phyloP scores from a whole-genome alignment of 768 basidiomycete genomes.

The Boletus huronensis region DNA sequence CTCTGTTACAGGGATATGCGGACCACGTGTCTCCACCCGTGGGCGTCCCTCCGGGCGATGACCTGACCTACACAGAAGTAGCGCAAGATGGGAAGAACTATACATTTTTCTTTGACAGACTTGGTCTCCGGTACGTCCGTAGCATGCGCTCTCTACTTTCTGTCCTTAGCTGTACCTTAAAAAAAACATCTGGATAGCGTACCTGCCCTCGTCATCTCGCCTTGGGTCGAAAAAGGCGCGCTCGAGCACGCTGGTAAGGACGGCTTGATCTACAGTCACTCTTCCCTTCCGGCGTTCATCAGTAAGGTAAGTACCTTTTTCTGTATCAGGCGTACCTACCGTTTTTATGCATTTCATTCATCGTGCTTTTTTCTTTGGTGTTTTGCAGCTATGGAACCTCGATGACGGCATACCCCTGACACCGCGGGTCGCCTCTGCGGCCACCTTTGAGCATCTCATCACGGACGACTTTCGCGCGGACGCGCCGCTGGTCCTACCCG shows the following conservation, averaged over 20 bases:
- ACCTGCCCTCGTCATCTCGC: slow-evolving; percentile 22
- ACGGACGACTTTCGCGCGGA: slow-evolving; percentile 21
- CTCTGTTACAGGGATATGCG: slow-evolving; percentile 18
- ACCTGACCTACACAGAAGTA: slow-evolving; percentile 21
- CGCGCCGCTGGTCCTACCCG: slow-evolving; percentile 11
- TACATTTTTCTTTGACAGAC: slow-evolving; percentile 23
- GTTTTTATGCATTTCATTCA: not conserved
- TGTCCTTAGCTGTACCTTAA: not conserved
- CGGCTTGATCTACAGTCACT: slow-evolving; percentile 20
- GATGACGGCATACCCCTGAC: slow-evolving; percentile 22
- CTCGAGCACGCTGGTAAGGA: slow-evolving; percentile 9
- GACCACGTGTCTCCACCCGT: slow-evolving; percentile 24
- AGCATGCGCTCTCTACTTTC: not conserved
- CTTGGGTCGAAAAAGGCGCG: slow-evolving; percentile 22
- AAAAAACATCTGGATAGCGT: slow-evolving; percentile 2
- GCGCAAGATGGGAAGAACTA: slow-evolving; percentile 19
- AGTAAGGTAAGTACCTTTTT: slow-evolving; percentile 13
- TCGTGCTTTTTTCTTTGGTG: too few relatives aligned
- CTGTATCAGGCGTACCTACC: not conserved
- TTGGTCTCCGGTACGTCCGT: slow-evolving; percentile 21
- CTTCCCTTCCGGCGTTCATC: slow-evolving; percentile 21
- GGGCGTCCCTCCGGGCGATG: slow-evolving; percentile 21
- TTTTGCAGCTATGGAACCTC: slow-evolving; percentile 23
- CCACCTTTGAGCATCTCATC: slow-evolving; percentile 25
- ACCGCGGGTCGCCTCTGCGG: slow-evolving; percentile 17